Evolutionary conservation across 1,284 basidiomycete species (phyloP).

Genomic region (Dichomitus squalens): DNA sequence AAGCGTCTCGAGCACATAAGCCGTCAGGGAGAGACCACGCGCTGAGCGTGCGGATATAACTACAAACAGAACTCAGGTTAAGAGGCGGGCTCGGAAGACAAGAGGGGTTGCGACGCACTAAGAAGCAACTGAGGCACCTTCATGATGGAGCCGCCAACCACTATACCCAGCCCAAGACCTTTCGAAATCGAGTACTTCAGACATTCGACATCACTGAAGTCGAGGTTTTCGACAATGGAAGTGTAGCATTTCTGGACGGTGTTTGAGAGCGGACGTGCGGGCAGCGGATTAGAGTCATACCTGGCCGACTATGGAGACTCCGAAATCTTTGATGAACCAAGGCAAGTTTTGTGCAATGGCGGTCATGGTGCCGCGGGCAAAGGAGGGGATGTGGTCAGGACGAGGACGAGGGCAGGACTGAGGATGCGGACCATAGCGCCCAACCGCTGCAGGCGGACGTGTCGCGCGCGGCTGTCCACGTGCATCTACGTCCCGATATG

Average conservation of each 20-base stretch:
- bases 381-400: slow-evolving; percentile 3
- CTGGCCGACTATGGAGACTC: slow-evolving; percentile 81
- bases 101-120: slow-evolving; percentile 50
- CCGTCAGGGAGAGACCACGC: slow-evolving; percentile 79
- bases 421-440: slow-evolving; percentile 5
- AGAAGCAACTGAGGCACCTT: slow-evolving; percentile 89
- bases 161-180: slow-evolving; percentile 90
- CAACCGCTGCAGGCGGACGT: no score
- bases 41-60: slow-evolving; percentile 72
- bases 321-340: slow-evolving; percentile 80
- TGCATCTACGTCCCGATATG: slow-evolving; percentile 12
- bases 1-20: slow-evolving; percentile 84
- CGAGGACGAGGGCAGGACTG: not conserved
- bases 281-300: slow-evolving; percentile 40
- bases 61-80: slow-evolving; percentile 26
- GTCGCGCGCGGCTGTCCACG: slow-evolving; percentile 13
- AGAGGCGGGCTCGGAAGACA: not conserved
- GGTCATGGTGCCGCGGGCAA: slow-evolving; percentile 50
- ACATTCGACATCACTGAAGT: slow-evolving; percentile 84
- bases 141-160: slow-evolving; percentile 92
- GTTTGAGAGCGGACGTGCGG: not conserved
- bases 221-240: slow-evolving; percentile 86
- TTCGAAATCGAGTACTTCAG: slow-evolving; percentile 93
- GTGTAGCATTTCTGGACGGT: slow-evolving; percentile 82
- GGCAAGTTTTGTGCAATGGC: slow-evolving; percentile 76